Evolutionary conservation across 345 rosid genomes (phyloP).

Genomic region (Jatropha curcas): DNA sequence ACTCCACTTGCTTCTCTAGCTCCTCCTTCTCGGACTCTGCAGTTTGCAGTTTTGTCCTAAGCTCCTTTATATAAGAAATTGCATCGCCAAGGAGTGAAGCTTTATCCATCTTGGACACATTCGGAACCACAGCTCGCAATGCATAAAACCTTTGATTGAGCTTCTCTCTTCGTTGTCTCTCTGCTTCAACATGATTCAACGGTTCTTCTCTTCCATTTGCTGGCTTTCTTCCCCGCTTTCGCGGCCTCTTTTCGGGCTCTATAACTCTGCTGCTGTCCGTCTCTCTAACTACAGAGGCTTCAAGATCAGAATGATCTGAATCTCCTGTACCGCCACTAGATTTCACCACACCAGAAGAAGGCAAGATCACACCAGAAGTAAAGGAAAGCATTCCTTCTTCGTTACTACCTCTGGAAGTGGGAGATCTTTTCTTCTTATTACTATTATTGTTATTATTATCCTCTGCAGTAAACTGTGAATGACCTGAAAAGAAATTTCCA

Average conservation of each 20-base stretch:
- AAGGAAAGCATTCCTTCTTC: constrained; percentile 88
- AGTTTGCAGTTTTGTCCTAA: constrained; percentile 56
- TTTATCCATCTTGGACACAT: constrained; percentile 96
- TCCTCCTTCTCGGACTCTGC: constrained; percentile 63
- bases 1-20: constrained; percentile 61
- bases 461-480: constrained; percentile 44
- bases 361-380: constrained; percentile 63
- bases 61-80: constrained; percentile 83
- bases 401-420: constrained; percentile 61
- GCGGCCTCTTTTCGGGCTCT: constrained; percentile 79
- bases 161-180: constrained; percentile 98
- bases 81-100: constrained; percentile 96
- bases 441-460: constrained; percentile 37
- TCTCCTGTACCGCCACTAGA: constrained; percentile 61
- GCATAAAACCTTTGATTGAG: constrained; percentile 88
- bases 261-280: constrained; percentile 56
- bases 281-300: constrained; percentile 81
- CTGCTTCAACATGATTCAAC: constrained; percentile 93
- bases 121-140: constrained; percentile 87
- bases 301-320: constrained; percentile 92
- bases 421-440: constrained; percentile 57
- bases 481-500: constrained; percentile 52
- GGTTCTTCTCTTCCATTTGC: constrained; percentile 98
- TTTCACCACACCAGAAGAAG: constrained; percentile 55
- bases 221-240: constrained; percentile 92